These are phyloP conservation scores for Draba incana DNA, from an alignment of 345 rosid genomes.

Conservation along the genomic window DNA sequence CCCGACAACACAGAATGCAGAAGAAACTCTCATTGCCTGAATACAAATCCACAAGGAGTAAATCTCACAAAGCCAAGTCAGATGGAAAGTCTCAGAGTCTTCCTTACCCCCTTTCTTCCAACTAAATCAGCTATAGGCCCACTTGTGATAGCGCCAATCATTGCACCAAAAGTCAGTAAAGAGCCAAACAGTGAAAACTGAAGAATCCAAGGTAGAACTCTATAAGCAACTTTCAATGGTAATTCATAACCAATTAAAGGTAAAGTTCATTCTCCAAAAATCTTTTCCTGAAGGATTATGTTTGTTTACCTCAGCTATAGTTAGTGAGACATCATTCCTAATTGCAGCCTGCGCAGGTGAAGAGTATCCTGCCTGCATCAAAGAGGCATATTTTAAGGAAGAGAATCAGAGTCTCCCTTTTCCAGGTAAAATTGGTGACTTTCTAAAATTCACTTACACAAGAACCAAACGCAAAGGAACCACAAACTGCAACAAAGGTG, in stretches of 20 bases:
- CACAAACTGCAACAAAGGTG: constrained; percentile 83
- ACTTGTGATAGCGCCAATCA: constrained; percentile 92
- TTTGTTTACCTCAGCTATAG: constrained; percentile 60
- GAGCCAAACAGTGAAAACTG: constrained; percentile 92
- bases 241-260: neutral
- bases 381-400: neutral
- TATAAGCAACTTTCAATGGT: constrained; percentile 14
- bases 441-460: constrained; percentile 55
- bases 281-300: neutral
- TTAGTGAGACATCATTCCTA: constrained; percentile 64
- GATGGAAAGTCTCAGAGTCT: neutral
- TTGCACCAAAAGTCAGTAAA: constrained; percentile 84
- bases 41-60: constrained; percentile 27
- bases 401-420: neutral
- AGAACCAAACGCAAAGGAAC: constrained; percentile 80
- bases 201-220: constrained; percentile 18
- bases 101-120: constrained; percentile 88
- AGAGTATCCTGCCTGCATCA: constrained; percentile 82
- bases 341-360: constrained; percentile 89
- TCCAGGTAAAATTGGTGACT: neutral
- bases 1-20: constrained; percentile 65
- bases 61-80: neutral
- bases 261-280: no score
- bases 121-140: constrained; percentile 78
- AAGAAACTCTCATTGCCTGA: constrained; percentile 82